Percentiles rank a stretch among this genome's conserved stretches.
These are phyloP conservation scores for Aspergillus pseudoviridinutans DNA, from an alignment of 2,329 filamentous ascomycete genomes.

Conservation along the genomic window DNA sequence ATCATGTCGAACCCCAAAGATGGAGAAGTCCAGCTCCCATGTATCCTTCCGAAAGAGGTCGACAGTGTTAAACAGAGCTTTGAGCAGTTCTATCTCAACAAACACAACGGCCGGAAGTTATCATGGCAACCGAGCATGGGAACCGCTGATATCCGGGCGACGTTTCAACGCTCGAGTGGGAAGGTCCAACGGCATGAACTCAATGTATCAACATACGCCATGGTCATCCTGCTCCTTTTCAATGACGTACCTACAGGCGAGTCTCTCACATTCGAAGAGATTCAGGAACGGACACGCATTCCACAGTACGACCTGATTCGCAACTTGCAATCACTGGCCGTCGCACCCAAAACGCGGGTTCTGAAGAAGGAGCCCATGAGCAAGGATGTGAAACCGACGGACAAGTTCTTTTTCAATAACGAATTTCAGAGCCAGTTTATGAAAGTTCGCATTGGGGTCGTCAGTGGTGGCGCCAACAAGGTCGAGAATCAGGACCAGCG, in stretches of 20 bases:
- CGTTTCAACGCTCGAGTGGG: constrained; percentile 66
- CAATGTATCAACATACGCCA: constrained; percentile 87
- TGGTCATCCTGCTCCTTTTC: constrained; percentile 86
- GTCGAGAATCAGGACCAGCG: constrained; percentile 69
- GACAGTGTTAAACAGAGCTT: constrained; percentile 77
- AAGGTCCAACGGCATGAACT: constrained; percentile 80
- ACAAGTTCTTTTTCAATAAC: constrained; percentile 78
- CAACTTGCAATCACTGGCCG: constrained; percentile 74
- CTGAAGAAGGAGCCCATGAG: constrained; percentile 74
- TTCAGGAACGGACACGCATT: constrained; percentile 78
- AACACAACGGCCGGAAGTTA: constrained; percentile 81
- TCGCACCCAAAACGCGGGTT: constrained; percentile 78
- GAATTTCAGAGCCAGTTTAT: constrained; percentile 77
- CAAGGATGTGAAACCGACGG: constrained; percentile 71
- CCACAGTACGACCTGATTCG: constrained; percentile 68
- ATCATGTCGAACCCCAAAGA: constrained; percentile 64
- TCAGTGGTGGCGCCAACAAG: constrained; percentile 71
- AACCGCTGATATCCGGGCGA: constrained; percentile 80
- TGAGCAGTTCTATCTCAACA: constrained; percentile 79
- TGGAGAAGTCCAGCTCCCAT: constrained; percentile 46
- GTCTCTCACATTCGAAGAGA: constrained; percentile 65
- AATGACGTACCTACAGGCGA: constrained; percentile 63
- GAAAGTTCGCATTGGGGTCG: constrained; percentile 84
- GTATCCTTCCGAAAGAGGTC: constrained; percentile 72
- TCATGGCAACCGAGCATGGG: constrained; percentile 78